Base-by-base conservation (phyloP, 768 basidiomycete species). In the Kwoniella botswanensis region DNA sequence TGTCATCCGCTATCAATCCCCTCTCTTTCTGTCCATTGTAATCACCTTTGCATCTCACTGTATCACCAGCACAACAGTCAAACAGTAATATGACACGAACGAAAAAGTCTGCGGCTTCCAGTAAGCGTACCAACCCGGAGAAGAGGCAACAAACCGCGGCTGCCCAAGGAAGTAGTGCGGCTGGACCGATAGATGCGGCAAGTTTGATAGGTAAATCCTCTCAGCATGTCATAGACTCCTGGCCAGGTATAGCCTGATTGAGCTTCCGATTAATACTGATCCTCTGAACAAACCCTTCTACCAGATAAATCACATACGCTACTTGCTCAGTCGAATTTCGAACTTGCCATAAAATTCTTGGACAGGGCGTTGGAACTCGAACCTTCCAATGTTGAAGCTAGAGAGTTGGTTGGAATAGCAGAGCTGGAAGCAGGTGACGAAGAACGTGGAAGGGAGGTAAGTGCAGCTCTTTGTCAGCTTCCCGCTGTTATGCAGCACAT, bases 311-410 rank as follows among this genome's bases (percentile, higher is more conserved):
- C 92, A 0, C 92, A 92, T 79, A 85, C 87, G n/a, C 86, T 95
- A 65, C 88, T 95, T 74, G 87, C 90, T 24, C 91, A 93, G 84
- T 93, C 91, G 79, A 90, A 94, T 83, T 94, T 92, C 80, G 88
- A 91, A 61, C 88, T 95, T 59, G 93, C 93, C 2, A 84, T 87
- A 62, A 88, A 87, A 63, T 94, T 95, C 80, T 85, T 89, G 50
- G 85, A 86, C 56, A 88, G 93, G 55, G 87, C 91, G 18, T 84
- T 94, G 41, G 87, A 91, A 73, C 85, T 88, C 61, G 88, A 91
- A 66, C 86, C 89, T 11, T 83, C 84, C 41, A 88, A 92, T 84
- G 86, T 85, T 1, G 88, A 90, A 69, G 93, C 90, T 1, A 89
- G 86, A 76, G 93, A 95, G 82, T 89, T 94, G 83, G 86, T 92